Base-by-base conservation (phyloP, 2,329 filamentous ascomycete genomes). In the Fusarium acutatum region DNA sequence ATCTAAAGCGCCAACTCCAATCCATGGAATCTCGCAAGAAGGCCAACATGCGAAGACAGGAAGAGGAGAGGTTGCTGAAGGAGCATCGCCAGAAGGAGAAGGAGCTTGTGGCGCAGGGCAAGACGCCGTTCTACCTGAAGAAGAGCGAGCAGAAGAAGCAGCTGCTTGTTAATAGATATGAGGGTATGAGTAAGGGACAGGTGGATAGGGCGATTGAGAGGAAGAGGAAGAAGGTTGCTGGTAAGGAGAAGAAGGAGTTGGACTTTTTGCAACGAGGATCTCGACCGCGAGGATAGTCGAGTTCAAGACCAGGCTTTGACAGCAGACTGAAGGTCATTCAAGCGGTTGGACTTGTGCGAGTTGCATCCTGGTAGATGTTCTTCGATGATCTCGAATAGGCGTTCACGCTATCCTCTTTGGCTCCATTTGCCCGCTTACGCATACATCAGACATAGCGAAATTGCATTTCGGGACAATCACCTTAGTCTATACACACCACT, bases 41-140 rank as follows among this genome's bases (percentile, higher is more conserved):
- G 83, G 88, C 94, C 32, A 89, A 91, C 73, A 85, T 90, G 75
- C 86, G 88, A 59, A 93, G 92, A 83, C 92, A 94, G 70, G 88
- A 91, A 68, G 90, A 93, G 82, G 86, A 89, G 76, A 88, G 90
- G 64, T 84, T 98, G 46, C 78, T 96, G 60, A 86, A 90, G 49
- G 91, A 93, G 81, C 95, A 98, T 84, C 90, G 93, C 79, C 89
- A 89, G 83, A 88, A 91, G 81, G 96, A 99, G 86, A 95, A 94
- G 84, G 93, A 95, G 81, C 84, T 93, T 69, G 91, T 98, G 58
- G 91, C 91, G 77, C 90, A 97, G 84, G 96, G 96, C 69, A 98
- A 98, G 90, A 90, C 89, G 80, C 96, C 96, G 1, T 99, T 95
- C 84, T 98, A 94, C 83, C 85, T 98, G 78, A 99, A 99, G 89